phyloP scores from a whole-genome alignment of 805 yeast species.

The Candida ipomoeae region DNA sequence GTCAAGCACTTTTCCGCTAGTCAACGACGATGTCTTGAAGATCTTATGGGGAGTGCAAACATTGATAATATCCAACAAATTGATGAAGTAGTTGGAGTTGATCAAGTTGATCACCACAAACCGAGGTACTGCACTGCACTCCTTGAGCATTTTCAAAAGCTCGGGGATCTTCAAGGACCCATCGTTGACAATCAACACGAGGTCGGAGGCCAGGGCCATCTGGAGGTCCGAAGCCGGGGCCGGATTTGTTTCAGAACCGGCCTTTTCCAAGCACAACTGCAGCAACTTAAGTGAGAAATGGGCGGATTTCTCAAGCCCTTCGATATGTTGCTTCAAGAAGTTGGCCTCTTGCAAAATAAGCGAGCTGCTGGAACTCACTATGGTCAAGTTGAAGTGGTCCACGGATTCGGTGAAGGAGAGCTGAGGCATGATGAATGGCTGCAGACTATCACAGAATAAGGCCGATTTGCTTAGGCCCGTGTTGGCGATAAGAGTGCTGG shows the following conservation, averaged over 20 bases:
- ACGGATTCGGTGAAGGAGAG: conserved; percentile 23
- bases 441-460: conserved; percentile 4
- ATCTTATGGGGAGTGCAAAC: conserved; percentile 32
- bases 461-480: background rate
- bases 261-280: conserved; percentile 1
- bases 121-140: conserved; percentile 19
- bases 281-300: background rate
- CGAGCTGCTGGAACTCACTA: conserved; percentile 19
- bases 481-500: conserved; percentile 5
- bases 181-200: conserved; percentile 36
- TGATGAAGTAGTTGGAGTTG: conserved; percentile 37
- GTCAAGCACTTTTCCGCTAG: conserved; percentile 20
- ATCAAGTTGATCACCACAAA: conserved; percentile 36
- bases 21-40: conserved; percentile 36
- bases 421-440: conserved; percentile 37
- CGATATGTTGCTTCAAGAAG: conserved; percentile 9
- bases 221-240: conserved; percentile 16
- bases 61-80: conserved; percentile 35
- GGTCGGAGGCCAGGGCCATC: conserved; percentile 22
- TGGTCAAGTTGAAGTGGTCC: conserved; percentile 19
- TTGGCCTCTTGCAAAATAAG: conserved; percentile 19
- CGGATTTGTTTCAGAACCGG: background rate
- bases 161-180: conserved; percentile 31
- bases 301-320: background rate
- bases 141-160: conserved; percentile 16